These are phyloP conservation scores for Pseudomonodictys pantanalensis DNA, from an alignment of 495 filamentous ascomycete genomes.

Conservation along the genomic window DNA sequence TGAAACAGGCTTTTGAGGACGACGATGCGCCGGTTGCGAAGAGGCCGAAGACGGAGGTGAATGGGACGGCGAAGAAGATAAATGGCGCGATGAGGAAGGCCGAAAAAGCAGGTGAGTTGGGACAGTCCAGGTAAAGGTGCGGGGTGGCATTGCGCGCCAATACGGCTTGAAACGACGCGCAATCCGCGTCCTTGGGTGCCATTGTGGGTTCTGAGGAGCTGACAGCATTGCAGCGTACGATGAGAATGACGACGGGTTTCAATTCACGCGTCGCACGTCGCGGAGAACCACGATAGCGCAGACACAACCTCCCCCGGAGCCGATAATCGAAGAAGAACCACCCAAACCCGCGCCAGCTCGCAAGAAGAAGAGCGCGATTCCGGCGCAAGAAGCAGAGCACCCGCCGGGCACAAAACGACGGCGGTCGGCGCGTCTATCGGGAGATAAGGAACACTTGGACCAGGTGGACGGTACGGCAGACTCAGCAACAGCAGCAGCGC, in stretches of 20 bases:
- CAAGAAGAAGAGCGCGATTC: constrained; percentile 40
- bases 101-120: constrained; percentile 31
- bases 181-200: neutral
- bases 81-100: constrained; percentile 28
- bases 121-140: neutral
- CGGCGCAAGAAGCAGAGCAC: constrained; percentile 39
- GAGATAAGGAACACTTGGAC: constrained; percentile 41
- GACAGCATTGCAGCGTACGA: constrained; percentile 51
- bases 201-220: constrained; percentile 9
- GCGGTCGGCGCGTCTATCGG: constrained; percentile 35
- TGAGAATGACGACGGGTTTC: constrained; percentile 64
- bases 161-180: neutral
- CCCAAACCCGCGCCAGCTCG: constrained; percentile 40
- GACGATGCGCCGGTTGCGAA: constrained; percentile 33
- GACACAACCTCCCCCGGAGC: constrained; percentile 28
- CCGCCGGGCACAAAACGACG: constrained; percentile 14
- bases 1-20: constrained; percentile 34
- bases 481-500: constrained; percentile 14
- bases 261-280: constrained; percentile 54
- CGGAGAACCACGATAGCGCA: constrained; percentile 47
- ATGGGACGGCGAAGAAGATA: constrained; percentile 23
- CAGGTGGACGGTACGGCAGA: constrained; percentile 33
- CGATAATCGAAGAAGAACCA: constrained; percentile 42
- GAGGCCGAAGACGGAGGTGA: constrained; percentile 25
- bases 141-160: constrained; percentile 8